Evolutionary conservation across 495 filamentous ascomycete genomes (phyloP), one percentile per base, ranked within the genome.

Genomic region (Penicillium steckii): DNA sequence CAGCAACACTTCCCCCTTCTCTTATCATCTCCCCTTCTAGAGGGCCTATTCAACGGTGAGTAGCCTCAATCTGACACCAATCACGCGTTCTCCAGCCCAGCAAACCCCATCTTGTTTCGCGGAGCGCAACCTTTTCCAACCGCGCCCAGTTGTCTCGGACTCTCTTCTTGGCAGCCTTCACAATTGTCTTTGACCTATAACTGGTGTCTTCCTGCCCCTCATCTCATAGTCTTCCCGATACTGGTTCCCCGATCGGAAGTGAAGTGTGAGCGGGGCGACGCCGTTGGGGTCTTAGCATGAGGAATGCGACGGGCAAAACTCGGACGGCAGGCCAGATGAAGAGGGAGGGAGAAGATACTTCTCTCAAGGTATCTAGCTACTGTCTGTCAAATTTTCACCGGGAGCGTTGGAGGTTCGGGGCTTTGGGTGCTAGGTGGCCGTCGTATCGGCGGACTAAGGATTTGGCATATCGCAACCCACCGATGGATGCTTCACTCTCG

Each of bases 121-220:
- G 46, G 47, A 48, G 54, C 62, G 62, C 62, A 63, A 51, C 48
- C 44, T 47, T 44, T 54, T 22, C 52, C 46, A 33, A 24, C 13
- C 43, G 50, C 50, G 54, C 50, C 49, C 53, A 50, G 43, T 40
- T 35, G 29, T 47, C 59, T 40, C 52, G 40, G 33, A 42, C 48
- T 23, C 42, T 21, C 52, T 52, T 30, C 41, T 41, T 43, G 42
- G 37, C 32, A 47, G 19, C 30, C n/a, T 27, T 45, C 50, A 41
- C 15, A 22, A 50, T 40, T 33, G 22, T 43, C 13, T 23, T 2
- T 17, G 4, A 19, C 9, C 27, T 21, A n/a, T 19, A 41, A 8
- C 17, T 35, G 18, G 38, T n/a, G 1, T 12, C 9, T 23, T 24
- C 24, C 9, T 10, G 8, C 27, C 12, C 18, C 9, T 23, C 21